Conservation (phyloP, 768 basidiomycete genomes). For the Leccinum incarnatum region DNA sequence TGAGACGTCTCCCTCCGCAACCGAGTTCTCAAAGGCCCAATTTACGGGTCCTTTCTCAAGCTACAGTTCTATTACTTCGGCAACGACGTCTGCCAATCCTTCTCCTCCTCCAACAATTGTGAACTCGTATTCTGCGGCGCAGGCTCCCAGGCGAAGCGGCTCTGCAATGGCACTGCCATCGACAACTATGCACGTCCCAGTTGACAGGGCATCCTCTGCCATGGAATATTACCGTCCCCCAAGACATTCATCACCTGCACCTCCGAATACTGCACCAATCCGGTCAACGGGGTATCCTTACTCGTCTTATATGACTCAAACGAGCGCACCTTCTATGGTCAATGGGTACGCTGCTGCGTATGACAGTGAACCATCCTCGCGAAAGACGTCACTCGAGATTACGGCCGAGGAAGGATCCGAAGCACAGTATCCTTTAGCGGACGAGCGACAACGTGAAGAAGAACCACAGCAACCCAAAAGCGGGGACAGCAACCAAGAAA, state of each 20-base stretch:
- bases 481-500: conserved; percentile 33
- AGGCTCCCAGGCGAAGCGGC: conserved; percentile 58
- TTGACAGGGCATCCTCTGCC: conserved; percentile 75
- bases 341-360: conserved; percentile 39
- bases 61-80: conserved; percentile 88
- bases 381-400: conserved; percentile 31
- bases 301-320: conserved; percentile 29
- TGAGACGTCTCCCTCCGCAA: conserved; percentile 37
- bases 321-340: conserved; percentile 26
- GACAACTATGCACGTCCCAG: conserved; percentile 45
- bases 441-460: conserved; percentile 8
- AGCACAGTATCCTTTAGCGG: background rate
- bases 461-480: background rate
- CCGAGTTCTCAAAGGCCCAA: conserved; percentile 34
- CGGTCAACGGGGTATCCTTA: conserved; percentile 32
- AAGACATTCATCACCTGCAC: conserved; percentile 52
- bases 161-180: conserved; percentile 65
- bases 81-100: conserved; percentile 67
- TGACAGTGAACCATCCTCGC: conserved; percentile 30
- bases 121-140: conserved; percentile 34
- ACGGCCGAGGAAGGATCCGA: conserved; percentile 27
- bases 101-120: conserved; percentile 65
- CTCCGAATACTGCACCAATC: conserved; percentile 54
- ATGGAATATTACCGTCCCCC: conserved; percentile 62
- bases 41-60: conserved; percentile 85